Base-by-base conservation (phyloP, 2,329 filamentous ascomycete genomes). In the Botrytis sinoallii region DNA sequence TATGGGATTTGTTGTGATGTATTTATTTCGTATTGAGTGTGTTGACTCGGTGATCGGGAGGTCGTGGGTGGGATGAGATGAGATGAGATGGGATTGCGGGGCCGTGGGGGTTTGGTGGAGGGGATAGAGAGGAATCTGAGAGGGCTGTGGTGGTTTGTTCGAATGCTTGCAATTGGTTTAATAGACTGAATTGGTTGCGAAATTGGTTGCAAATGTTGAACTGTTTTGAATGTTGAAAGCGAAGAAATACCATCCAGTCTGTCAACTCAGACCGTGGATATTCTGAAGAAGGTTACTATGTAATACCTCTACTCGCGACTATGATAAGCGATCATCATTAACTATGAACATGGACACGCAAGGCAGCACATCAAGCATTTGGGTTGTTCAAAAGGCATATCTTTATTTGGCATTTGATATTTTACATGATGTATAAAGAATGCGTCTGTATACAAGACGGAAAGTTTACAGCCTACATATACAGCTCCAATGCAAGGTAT, bases 401-500 rank as follows among this genome's bases (percentile, higher is more conserved):
- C 66, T 16, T 32, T 32, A 10, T 25, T 69, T 18, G 10, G 48
- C 44, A 20, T 57, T 42, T 57, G n/a, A 32, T 69, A 25, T 57
- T 44, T 38, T 44, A 57, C 66, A 69, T 20, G 38, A 20, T n/a
- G 8, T 66, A 32, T 66, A 48, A 46, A 38, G 46, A 32, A 63
- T 32, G n/a, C n/a, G 60, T 46, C 40, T 44, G 14, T 29, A 32
- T 72, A 65, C 42, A 42, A 52, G 42, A 57, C n/a, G 38, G 4
- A 44, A 57, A n/a, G 14, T 22, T 55, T 38, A 22, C 40, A 44
- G 16, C 38, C 38, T n/a, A 42, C 46, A 67, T 72, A 38, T 38
- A 72, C 29, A 67, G 29, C n/a, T 35, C 44, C 55, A 67, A 66
- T 40, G 18, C 25, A 55, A 72, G 29, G 46, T 29, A 59, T 63